These are phyloP conservation scores for Margaritispora aquatica DNA, from an alignment of 495 filamentous ascomycete species.

Conservation along the genomic window DNA sequence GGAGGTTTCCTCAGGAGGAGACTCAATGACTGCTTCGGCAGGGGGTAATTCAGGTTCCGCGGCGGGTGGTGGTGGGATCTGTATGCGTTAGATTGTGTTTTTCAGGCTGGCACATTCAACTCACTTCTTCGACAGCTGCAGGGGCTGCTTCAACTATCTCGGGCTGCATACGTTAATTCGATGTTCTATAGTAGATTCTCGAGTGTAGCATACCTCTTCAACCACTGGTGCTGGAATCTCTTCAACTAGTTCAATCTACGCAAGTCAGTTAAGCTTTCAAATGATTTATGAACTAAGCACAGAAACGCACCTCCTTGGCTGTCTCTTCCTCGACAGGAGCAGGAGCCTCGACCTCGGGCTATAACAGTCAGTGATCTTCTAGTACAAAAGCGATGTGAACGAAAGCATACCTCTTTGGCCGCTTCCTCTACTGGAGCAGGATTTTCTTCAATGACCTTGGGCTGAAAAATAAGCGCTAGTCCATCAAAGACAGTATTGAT, in stretches of 20 bases:
- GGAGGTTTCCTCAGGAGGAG: neutral
- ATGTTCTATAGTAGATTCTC: too few species aligned
- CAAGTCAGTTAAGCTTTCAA: too few species aligned
- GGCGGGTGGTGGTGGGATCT: too few species aligned
- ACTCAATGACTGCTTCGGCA: neutral
- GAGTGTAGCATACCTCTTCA: neutral
- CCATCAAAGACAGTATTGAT: neutral
- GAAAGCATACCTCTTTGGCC: too few species aligned
- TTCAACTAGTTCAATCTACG: too few species aligned
- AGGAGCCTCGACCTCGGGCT: neutral
- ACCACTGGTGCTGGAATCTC: slow-evolving; percentile 4
- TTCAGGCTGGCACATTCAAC: too few species aligned
- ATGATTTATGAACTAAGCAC: too few species aligned
- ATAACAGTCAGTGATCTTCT: neutral
- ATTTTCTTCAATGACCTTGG: neutral
- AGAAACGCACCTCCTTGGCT: too few species aligned
- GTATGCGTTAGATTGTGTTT: too few species aligned
- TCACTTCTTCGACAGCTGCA: neutral
- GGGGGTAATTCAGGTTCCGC: neutral
- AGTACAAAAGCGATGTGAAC: slow-evolving; percentile 1
- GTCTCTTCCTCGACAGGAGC: neutral
- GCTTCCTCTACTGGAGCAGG: slow-evolving; percentile 4
- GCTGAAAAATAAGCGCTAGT: too few species aligned
- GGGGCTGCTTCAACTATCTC: neutral
- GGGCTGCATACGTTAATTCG: too few species aligned